phyloP scores from a whole-genome alignment of 345 rosid genomes.

The Eutrema heterophyllum region DNA sequence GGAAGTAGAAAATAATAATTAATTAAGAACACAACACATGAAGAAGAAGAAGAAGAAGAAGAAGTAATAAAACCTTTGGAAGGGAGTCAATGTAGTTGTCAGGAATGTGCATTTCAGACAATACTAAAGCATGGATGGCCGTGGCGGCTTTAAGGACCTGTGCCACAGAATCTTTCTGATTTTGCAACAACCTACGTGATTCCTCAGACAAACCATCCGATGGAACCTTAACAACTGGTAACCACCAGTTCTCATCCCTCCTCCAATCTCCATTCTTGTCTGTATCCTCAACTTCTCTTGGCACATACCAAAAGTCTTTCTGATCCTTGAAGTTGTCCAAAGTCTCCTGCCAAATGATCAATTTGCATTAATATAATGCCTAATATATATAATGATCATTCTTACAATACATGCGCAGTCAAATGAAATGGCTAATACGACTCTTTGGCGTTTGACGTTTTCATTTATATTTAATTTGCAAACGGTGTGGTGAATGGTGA shows the following conservation, averaged over 20 bases:
- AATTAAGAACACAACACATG: not conserved
- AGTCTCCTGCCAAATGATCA: slow-evolving; percentile 45
- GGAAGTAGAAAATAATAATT: not conserved
- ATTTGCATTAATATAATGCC: not conserved
- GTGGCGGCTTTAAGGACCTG: slow-evolving; percentile 90
- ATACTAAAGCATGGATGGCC: slow-evolving; percentile 78
- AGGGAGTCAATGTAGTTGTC: slow-evolving; percentile 85
- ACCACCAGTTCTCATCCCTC: slow-evolving; percentile 83
- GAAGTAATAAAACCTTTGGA: slow-evolving; percentile 54
- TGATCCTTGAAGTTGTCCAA: slow-evolving; percentile 65
- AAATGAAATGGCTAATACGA: not conserved
- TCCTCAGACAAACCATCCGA: slow-evolving; percentile 55
- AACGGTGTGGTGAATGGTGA: not conserved
- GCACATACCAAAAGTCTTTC: slow-evolving; percentile 84
- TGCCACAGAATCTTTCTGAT: slow-evolving; percentile 76
- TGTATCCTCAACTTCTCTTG: slow-evolving; percentile 45
- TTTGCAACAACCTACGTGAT: slow-evolving; percentile 54
- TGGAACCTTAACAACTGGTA: slow-evolving; percentile 74
- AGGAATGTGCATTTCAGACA: slow-evolving; percentile 85
- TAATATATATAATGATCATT: not conserved
- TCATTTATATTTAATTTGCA: not conserved
- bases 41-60: not conserved
- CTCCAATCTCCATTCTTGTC: slow-evolving; percentile 41
- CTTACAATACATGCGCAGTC: not conserved
- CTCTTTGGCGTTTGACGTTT: not conserved